Evolutionary conservation across 768 basidiomycete genomes (phyloP), one percentile per base, ranked within the genome.

Genomic region (Leucogyrophana mollusca): DNA sequence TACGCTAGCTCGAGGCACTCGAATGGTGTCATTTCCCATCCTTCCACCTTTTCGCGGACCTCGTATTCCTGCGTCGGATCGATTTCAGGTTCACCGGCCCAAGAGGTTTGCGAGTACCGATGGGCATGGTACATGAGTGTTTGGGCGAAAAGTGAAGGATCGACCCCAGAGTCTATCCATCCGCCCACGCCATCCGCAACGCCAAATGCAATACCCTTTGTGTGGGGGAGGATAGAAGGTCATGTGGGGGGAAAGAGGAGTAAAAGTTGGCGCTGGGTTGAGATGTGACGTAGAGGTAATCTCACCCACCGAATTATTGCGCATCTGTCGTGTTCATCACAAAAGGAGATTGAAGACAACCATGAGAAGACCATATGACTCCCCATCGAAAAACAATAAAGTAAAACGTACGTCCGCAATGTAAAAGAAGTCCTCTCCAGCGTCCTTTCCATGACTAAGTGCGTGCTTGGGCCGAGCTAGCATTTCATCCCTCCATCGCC

Each of bases 101-200:
- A 90, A 17, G 85, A 85, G 50, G 72, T 77, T 50, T 76, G 75
- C 9, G 84, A 80, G 60, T 85, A 87, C 37, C 80, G 77, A 61
- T 86, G 80, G 2, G 89, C 83, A 64, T 89, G 84, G 65, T 85
- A 94, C 88, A 94, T 93, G 41, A 97, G 71, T 0, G 90, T 80
- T 67, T 96, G 94, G 1, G 92, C 85, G 70, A 94, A 97, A 36
- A 94, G 70, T 0, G 91, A 85, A 1, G 91, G 91, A 66, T 96
- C 92, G 43, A 90, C 79, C 13, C 90, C 87, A 21, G 80, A 78
- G 30, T 85, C 80, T 39, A 80, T 77, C 94, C 94, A 97, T 16
- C 94, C 93, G 2, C 93, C 93, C 4, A 96, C 93, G 16, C 94
- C 94, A 56, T 97, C 94, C 32, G 93, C 90, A 4, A 96, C 80